A percentile compares a stretch with the other conserved stretches of the same genome.
phyloP scores from a whole-genome alignment of 2,329 filamentous ascomycete genomes.

The Verticillium isaacii region DNA sequence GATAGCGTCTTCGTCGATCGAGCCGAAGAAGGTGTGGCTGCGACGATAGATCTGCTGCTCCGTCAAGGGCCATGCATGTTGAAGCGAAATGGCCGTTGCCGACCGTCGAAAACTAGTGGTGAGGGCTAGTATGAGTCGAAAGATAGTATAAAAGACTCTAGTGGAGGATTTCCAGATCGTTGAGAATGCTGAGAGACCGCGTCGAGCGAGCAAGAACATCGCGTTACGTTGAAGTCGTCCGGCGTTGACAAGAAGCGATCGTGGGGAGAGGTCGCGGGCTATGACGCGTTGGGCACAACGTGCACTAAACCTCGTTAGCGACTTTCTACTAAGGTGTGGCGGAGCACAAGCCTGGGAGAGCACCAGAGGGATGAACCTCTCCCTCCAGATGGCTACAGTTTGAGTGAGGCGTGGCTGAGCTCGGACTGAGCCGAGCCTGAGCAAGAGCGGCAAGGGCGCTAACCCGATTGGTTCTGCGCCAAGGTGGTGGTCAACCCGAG shows the following conservation, averaged over 20 bases:
- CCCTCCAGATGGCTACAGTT: too few relatives aligned
- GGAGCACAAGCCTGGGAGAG: too few relatives aligned
- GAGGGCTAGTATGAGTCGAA: not conserved
- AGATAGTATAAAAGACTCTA: not conserved
- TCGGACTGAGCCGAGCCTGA: too few relatives aligned
- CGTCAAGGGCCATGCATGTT: not conserved
- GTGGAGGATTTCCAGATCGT: not conserved
- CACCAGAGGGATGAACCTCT: too few relatives aligned
- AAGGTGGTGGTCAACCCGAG: too few relatives aligned
- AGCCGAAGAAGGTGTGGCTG: conserved; percentile 6
- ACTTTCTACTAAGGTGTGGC: too few relatives aligned
- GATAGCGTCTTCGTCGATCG: conserved; percentile 9
- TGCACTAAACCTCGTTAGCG: too few relatives aligned
- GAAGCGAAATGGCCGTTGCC: not conserved
- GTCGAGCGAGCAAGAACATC: not conserved
- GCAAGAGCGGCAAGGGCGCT: too few relatives aligned
- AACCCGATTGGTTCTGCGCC: too few relatives aligned
- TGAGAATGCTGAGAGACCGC: not conserved
- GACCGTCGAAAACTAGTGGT: not conserved
- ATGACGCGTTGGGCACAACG: too few relatives aligned
- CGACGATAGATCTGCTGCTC: conserved; percentile 1
- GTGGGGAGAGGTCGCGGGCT: not conserved
- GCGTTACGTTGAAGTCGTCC: not conserved
- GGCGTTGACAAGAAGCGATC: not conserved
- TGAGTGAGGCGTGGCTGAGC: too few relatives aligned